A percentile compares a stretch with the other conserved stretches of the same genome.
phyloP scores from a whole-genome alignment of 257 asterid genomes.

The Jacaranda copaia region DNA sequence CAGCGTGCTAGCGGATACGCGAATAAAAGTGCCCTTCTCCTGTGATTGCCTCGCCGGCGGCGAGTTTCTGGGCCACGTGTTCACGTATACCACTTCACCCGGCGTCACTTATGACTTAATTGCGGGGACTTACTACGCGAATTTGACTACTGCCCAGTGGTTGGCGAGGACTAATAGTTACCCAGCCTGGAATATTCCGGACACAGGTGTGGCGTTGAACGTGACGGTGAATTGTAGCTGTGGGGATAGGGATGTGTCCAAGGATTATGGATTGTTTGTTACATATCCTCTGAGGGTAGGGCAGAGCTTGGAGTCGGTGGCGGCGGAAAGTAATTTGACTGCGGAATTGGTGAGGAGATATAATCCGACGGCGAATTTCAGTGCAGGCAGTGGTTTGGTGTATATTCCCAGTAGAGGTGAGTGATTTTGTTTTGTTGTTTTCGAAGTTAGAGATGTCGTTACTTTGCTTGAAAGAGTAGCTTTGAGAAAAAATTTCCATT shows the following conservation, averaged over 20 bases:
- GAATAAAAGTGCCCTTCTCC: slow-evolving; percentile 70
- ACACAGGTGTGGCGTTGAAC: slow-evolving; percentile 46
- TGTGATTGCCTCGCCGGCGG: slow-evolving; percentile 65
- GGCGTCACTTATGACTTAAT: slow-evolving; percentile 49
- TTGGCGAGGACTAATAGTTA: slow-evolving; percentile 54
- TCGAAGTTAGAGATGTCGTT: background rate
- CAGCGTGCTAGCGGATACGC: slow-evolving; percentile 44
- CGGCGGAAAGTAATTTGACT: slow-evolving; percentile 55
- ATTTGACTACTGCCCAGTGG: slow-evolving; percentile 55
- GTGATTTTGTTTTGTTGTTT: background rate
- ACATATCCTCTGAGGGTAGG: slow-evolving; percentile 73
- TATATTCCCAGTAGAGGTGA: slow-evolving; percentile 84
- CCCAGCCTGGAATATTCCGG: slow-evolving; percentile 57
- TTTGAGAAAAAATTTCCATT: background rate
- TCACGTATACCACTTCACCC: slow-evolving; percentile 43
- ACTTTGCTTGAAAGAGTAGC: background rate
- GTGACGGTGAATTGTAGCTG: slow-evolving; percentile 88
- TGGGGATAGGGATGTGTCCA: slow-evolving; percentile 58
- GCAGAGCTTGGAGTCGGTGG: slow-evolving; percentile 62
- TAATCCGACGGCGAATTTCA: slow-evolving; percentile 64
- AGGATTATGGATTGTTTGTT: slow-evolving; percentile 73
- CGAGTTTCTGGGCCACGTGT: slow-evolving; percentile 60
- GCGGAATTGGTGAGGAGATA: slow-evolving; percentile 54
- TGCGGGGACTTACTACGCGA: slow-evolving; percentile 54
- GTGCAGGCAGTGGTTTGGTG: slow-evolving; percentile 57